Evolutionary conservation across 306 rosid species (phyloP), one percentile per base, ranked within the genome.

Genomic region (Adenanthera pavonina): DNA sequence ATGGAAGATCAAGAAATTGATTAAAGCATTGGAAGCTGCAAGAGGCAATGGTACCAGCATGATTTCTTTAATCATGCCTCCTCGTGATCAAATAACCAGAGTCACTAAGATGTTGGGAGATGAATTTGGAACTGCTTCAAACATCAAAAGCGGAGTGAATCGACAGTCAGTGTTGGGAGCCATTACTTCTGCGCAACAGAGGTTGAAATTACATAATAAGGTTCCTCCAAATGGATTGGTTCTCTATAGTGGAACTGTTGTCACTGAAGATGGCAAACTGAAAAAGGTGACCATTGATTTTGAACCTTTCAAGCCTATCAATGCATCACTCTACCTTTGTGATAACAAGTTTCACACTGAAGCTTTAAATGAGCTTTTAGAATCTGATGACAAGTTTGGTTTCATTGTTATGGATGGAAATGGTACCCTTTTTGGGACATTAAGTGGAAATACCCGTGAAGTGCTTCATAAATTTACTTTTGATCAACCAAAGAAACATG

Each of bases 31-130:
- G 70, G 96, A 91, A 82, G 82, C 93, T 80, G 96, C 96, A 2
- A 85, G 92, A 78, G 96, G 96, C 12, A 91, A 91, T 78, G 96
- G 96, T 38, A 91, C 96, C 77, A 91, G 96, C 88, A 91, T 91
- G 96, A 91, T 91, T 65, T 91, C 96, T 61, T 88, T 91, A 61
- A 91, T 91, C 6, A 89, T 91, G 92, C 96, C 96, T 81, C 96
- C 93, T 2, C 86, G 93, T 2, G 93, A 91, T 86, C 95, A 91
- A 62, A 80, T 91, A 15, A 88, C 95, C 49, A 90, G 93, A 53
- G 95, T 91, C 62, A 89, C 93, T 13, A 91, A 91, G 88, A 89
- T 91, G 96, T 82, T 91, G 57, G 96, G 93, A 36, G 96, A 89
- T 82, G 96, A 91, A 83, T 91, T 85, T 82, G 96, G 96, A 69